phyloP scores from a whole-genome alignment of 2,329 filamentous ascomycete genomes.

The Teratosphaeriaceae sp. region DNA sequence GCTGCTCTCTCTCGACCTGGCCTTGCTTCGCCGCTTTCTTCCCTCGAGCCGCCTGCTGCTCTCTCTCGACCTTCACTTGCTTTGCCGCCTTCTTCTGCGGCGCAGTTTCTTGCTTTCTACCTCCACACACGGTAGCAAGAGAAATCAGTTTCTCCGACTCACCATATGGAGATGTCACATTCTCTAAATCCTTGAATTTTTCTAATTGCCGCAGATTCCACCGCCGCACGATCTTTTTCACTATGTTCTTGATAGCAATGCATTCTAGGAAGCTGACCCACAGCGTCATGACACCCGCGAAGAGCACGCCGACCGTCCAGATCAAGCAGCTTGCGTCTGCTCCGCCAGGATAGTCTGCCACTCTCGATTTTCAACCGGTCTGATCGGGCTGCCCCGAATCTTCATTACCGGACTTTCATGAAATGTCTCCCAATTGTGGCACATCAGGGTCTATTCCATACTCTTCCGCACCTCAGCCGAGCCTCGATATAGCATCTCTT shows the following conservation, averaged over 20 bases:
- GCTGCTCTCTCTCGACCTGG: neutral
- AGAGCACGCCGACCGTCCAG: no score
- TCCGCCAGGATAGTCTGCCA: no score
- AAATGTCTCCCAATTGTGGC: no score
- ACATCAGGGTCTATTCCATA: no score
- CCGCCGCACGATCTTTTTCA: conserved; percentile 1
- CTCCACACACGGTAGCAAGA: conserved; percentile 2
- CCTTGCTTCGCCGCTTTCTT: conserved; percentile 3
- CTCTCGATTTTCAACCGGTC: no score
- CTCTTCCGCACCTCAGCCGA: no score
- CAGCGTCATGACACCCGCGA: no score
- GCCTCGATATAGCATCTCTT: no score
- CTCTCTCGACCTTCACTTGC: neutral
- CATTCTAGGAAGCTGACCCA: conserved; percentile 4
- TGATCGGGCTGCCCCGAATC: no score
- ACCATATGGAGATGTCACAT: conserved; percentile 1
- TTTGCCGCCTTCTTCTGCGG: neutral
- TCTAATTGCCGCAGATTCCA: neutral
- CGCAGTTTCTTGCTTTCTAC: conserved; percentile 3
- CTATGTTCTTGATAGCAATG: conserved; percentile 3
- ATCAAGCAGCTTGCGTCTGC: no score
- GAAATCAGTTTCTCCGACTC: conserved; percentile 3
- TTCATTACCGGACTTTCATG: no score
- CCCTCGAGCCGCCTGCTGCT: conserved; percentile 1
- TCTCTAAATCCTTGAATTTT: neutral